phyloP scores from a whole-genome alignment of 352 stramenopile species.

The Pythium chondricola region DNA sequence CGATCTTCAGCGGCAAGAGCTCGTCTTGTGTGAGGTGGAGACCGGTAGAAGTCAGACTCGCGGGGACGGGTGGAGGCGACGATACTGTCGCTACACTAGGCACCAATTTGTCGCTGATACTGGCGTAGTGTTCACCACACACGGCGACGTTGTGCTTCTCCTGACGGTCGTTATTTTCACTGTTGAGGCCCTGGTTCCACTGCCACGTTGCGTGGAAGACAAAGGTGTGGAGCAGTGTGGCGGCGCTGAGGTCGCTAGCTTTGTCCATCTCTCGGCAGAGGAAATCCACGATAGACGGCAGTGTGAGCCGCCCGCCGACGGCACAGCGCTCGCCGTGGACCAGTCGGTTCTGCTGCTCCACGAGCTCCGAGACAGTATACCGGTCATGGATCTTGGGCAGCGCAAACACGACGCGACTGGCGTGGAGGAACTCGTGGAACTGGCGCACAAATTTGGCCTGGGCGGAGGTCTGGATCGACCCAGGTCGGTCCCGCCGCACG shows the following conservation, averaged over 20 bases:
- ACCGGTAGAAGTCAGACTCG: constrained; percentile 3
- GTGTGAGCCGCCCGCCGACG: constrained; percentile 17
- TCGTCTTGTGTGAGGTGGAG: constrained; percentile 31
- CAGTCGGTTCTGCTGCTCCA: constrained; percentile 69
- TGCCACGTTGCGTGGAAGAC: constrained; percentile 13
- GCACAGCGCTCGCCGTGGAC: constrained; percentile 31
- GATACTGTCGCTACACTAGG: background rate
- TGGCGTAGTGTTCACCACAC: constrained; percentile 9
- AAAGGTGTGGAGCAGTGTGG: constrained; percentile 14
- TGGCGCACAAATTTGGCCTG: constrained; percentile 68
- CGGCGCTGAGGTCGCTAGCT: constrained; percentile 14
- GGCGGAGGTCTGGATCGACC: constrained; percentile 69
- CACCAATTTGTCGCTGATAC: background rate
- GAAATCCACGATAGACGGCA: constrained; percentile 59
- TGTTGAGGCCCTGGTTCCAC: constrained; percentile 1
- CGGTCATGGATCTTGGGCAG: constrained; percentile 66
- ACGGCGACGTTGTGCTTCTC: constrained; percentile 12
- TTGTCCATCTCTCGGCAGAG: constrained; percentile 45
- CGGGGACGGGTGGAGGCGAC: constrained; percentile 21
- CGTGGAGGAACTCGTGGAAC: constrained; percentile 75
- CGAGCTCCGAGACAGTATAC: constrained; percentile 50
- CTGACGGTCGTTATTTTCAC: constrained; percentile 5
- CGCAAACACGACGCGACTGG: constrained; percentile 63
- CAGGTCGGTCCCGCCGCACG: constrained; percentile 61
- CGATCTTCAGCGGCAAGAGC: constrained; percentile 61